phyloP scores from a whole-genome alignment of 768 basidiomycete genomes.

The Cyathus striatus region DNA sequence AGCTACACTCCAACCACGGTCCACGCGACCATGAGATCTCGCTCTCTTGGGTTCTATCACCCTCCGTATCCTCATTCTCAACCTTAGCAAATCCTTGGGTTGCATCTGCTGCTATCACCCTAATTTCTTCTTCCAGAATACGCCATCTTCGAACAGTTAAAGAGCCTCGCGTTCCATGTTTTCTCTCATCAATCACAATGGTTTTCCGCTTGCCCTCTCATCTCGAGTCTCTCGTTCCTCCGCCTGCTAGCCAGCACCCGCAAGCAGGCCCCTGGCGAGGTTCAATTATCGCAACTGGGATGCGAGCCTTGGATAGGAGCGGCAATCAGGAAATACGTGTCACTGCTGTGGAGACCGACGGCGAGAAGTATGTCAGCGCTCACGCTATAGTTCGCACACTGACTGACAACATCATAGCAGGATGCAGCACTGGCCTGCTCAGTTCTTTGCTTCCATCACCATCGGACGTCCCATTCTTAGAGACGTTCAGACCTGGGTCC shows the following conservation, averaged over 20 bases:
- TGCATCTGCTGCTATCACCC: conserved; percentile 5
- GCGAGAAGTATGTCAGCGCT: conserved; percentile 52
- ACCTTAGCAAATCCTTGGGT: conserved; percentile 9
- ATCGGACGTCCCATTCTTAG: conserved; percentile 35
- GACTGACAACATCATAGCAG: conserved; percentile 31
- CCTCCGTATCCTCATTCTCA: conserved; percentile 10
- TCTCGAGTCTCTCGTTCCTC: conserved; percentile 53
- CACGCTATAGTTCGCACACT: conserved; percentile 13
- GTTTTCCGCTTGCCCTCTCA: conserved; percentile 61
- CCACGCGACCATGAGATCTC: conserved; percentile 29
- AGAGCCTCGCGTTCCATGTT: conserved; percentile 24
- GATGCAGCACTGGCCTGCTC: conserved; percentile 52
- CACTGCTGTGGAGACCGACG: conserved; percentile 65
- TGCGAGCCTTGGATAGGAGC: conserved; percentile 39
- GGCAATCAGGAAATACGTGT: conserved; percentile 50
- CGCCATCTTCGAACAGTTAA: conserved; percentile 30
- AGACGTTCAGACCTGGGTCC: conserved; percentile 50
- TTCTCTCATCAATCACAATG: conserved; percentile 36
- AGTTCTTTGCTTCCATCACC: conserved; percentile 37
- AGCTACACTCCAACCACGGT: conserved; percentile 15
- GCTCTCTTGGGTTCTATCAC: conserved; percentile 7
- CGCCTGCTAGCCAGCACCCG: conserved; percentile 40
- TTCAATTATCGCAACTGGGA: conserved; percentile 43
- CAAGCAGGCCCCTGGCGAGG: conserved; percentile 55
- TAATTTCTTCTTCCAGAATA: conserved; percentile 5